These are phyloP conservation scores for Tylopilus intermedius DNA, from an alignment of 768 basidiomycete species.

Conservation along the genomic window DNA sequence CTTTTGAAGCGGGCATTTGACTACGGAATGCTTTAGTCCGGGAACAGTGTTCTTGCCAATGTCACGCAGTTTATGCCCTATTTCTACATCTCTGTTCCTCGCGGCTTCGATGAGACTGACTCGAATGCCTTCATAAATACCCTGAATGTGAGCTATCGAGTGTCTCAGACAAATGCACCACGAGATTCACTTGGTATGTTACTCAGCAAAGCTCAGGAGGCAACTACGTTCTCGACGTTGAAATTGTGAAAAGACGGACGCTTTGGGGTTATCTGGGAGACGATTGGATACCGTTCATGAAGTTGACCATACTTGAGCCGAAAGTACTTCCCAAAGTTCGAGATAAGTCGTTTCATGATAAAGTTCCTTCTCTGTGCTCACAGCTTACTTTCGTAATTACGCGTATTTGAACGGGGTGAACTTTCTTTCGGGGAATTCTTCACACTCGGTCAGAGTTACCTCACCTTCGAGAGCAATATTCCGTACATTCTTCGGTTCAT, in stretches of 20 bases:
- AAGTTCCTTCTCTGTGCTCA: conserved; percentile 9
- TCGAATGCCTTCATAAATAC: conserved; percentile 56
- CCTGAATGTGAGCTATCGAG: conserved; percentile 60
- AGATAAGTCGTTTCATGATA: conserved; percentile 59
- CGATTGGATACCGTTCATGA: conserved; percentile 74
- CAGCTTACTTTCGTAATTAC: conserved; percentile 34
- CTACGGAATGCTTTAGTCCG: conserved; percentile 43
- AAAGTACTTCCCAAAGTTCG: conserved; percentile 79
- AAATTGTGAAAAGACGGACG: conserved; percentile 61
- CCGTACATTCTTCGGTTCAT: conserved; percentile 89
- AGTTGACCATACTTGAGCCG: conserved; percentile 70
- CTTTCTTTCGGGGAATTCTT: conserved; percentile 61
- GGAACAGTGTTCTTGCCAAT: conserved; percentile 84
- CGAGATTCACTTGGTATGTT: neutral
- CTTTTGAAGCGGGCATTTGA: conserved; percentile 2
- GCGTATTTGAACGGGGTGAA: conserved; percentile 71
- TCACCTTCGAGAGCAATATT: conserved; percentile 94
- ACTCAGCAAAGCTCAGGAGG: conserved; percentile 26
- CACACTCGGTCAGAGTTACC: conserved; percentile 38
- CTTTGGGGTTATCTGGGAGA: conserved; percentile 91
- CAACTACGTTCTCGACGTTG: conserved; percentile 45
- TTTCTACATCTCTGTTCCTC: conserved; percentile 85
- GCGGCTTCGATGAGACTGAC: conserved; percentile 73
- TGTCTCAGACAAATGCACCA: neutral
- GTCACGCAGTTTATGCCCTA: conserved; percentile 85